Base-by-base conservation (phyloP, 2,329 filamentous ascomycete genomes). In the Diaporthe sp. region DNA sequence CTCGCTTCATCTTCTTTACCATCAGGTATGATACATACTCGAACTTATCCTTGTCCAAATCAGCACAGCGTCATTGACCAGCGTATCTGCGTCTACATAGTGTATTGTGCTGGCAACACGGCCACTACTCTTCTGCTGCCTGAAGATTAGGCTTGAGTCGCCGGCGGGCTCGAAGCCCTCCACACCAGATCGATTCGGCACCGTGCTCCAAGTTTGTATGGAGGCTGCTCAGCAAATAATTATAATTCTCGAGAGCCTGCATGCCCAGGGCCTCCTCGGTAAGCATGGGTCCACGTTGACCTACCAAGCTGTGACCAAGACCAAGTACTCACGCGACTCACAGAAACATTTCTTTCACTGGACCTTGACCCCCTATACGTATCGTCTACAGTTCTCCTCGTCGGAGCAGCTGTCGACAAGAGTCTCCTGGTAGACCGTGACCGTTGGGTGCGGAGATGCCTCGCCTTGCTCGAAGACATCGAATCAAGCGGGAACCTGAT, bases 101-200 rank as follows among this genome's bases (percentile, higher is more conserved):
- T 78, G 76, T 49, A 78, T 78, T 28, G 49, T 78, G 8, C 67
- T 78, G 19, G 76, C 76, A 28, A 78, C 76, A 10, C 61, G 76
- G 13, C 76, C 76, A 10, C 49, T 77, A 4, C 31, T 75, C 22
- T 75, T 78, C 25, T 78, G 76, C 46, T 78, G 58, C 31, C 19
- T 76, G 12, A 77, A 77, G 39, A 76, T 77, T 39, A 71, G 60
- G n/a, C 62, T 77, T 25, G 76, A 77, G 12, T 71, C 72, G 10
- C 44, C 39, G 19, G 19, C 70, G 28, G 61, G 61, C 22, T 72
- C 53, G 15, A 44, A 65, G 31, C 34, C 65, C 2, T 55, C 65
- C 46, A 57, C 60, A 72, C 68, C 68, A 34, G 49, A 25, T 46
- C 71, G 44, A 13, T 55, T 76, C 17, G n/a, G 67, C 51, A 76